Conservation (phyloP, 1,284 basidiomycete genomes). For the Dichomitus squalens region DNA sequence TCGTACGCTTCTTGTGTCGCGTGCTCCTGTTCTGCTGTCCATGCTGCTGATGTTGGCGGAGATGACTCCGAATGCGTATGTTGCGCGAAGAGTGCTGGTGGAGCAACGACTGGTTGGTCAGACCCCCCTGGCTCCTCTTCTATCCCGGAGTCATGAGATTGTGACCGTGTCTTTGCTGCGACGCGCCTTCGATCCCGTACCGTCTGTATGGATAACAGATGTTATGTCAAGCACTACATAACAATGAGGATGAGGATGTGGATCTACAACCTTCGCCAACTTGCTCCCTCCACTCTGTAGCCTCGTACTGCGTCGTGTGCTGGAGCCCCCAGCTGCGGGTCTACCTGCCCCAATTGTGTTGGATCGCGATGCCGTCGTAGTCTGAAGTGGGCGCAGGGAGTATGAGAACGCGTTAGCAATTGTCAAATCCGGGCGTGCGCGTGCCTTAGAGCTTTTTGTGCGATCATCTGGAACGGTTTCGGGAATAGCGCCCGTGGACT, state of each 20-base stretch:
- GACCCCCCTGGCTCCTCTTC: constrained; percentile 58
- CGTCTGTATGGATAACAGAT: constrained; percentile 3
- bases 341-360: constrained; percentile 45
- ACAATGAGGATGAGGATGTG: not conserved
- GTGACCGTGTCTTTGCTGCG: constrained; percentile 36
- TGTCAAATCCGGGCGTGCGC: constrained; percentile 77
- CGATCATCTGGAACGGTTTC: constrained; percentile 52
- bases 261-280: constrained; percentile 22
- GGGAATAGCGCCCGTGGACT: constrained; percentile 44
- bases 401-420: constrained; percentile 83
- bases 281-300: constrained; percentile 59
- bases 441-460: constrained; percentile 73
- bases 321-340: constrained; percentile 44
- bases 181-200: constrained; percentile 61
- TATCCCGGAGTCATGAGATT: constrained; percentile 62
- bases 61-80: constrained; percentile 58
- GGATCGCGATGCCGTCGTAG: constrained; percentile 55
- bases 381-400: constrained; percentile 72
- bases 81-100: constrained; percentile 55
- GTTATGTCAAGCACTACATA: not conserved
- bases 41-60: constrained; percentile 51
- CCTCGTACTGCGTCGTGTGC: constrained; percentile 66
- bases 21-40: constrained; percentile 63
- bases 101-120: constrained; percentile 43
- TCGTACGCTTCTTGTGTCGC: constrained; percentile 73